Conservation (phyloP, 2,329 filamentous ascomycete species). For the Pestalotiopsis sp. region DNA sequence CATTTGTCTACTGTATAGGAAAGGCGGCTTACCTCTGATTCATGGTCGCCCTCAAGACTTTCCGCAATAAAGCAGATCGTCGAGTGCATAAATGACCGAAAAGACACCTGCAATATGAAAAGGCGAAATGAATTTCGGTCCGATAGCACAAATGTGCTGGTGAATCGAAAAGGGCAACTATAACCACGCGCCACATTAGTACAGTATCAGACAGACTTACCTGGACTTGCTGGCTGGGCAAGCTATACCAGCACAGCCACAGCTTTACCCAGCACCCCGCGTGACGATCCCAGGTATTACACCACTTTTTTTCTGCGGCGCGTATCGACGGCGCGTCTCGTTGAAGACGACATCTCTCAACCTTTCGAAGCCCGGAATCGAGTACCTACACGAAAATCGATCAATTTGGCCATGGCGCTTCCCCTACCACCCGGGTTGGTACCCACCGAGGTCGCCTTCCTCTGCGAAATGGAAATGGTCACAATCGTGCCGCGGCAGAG, state of each 20-base stretch:
- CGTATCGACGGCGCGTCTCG: neutral
- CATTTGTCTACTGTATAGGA: no score
- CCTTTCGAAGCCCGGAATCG: neutral
- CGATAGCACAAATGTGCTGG: no score
- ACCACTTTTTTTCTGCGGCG: neutral
- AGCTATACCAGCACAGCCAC: neutral
- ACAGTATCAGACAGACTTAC: neutral
- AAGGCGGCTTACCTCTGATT: no score
- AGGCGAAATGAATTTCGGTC: neutral
- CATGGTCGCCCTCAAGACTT: no score
- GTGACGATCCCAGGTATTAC: neutral
- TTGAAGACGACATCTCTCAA: neutral
- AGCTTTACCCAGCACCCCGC: neutral
- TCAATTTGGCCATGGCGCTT: constrained; percentile 29
- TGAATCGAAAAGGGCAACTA: neutral
- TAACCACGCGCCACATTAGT: neutral
- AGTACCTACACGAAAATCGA: neutral
- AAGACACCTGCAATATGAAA: neutral
- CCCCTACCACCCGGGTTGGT: constrained; percentile 58
- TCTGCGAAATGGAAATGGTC: constrained; percentile 97
- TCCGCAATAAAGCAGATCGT: no score
- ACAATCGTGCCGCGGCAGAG: constrained; percentile 90
- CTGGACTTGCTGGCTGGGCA: neutral
- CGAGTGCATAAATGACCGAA: neutral
- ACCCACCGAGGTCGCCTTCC: constrained; percentile 86